These are phyloP conservation scores for Tricharina praecox DNA, from an alignment of 495 filamentous ascomycete species.

Conservation along the genomic window DNA sequence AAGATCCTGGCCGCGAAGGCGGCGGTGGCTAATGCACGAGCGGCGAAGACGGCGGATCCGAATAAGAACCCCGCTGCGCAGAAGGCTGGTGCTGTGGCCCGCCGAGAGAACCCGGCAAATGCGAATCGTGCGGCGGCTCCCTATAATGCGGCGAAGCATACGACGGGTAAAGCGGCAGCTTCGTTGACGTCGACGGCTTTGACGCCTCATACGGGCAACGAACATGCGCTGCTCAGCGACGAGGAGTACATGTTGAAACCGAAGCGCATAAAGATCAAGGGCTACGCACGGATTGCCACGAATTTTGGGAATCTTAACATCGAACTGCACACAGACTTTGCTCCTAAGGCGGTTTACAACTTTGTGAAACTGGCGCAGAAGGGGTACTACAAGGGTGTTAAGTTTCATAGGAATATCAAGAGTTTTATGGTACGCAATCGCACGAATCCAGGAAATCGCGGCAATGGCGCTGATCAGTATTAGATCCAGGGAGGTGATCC, in stretches of 20 bases:
- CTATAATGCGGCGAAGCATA: constrained; percentile 77
- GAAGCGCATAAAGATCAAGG: constrained; percentile 68
- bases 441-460: too few species aligned
- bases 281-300: constrained; percentile 78
- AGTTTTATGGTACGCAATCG: constrained; percentile 94
- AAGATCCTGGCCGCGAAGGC: constrained; percentile 80
- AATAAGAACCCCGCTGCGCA: constrained; percentile 23
- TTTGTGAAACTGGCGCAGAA: constrained; percentile 76
- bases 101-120: constrained; percentile 35
- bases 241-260: constrained; percentile 94
- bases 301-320: constrained; percentile 68
- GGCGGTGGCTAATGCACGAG: constrained; percentile 33
- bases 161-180: constrained; percentile 79
- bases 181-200: constrained; percentile 89
- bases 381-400: constrained; percentile 69
- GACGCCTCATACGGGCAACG: constrained; percentile 73
- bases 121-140: constrained; percentile 31
- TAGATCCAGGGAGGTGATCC: constrained; percentile 85
- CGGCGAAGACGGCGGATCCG: constrained; percentile 26
- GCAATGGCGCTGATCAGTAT: too few species aligned
- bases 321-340: constrained; percentile 77
- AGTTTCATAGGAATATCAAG: constrained; percentile 81
- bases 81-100: constrained; percentile 17
- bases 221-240: constrained; percentile 68
- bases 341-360: constrained; percentile 90